These are phyloP conservation scores for Nakazawaea anatomiae DNA, from an alignment of 805 yeast species.

Conservation along the genomic window DNA sequence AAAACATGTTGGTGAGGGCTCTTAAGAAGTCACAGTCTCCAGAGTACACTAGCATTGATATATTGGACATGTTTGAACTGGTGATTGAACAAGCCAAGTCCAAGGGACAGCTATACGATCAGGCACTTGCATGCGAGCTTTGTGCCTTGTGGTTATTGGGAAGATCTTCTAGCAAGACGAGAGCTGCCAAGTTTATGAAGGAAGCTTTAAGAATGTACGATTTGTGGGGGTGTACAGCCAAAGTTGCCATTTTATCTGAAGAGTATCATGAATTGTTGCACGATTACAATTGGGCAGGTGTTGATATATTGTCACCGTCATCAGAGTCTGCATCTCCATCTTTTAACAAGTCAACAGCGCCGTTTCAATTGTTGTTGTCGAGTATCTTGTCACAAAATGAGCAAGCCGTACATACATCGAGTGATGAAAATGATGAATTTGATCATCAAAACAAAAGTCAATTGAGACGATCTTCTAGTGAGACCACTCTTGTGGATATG, in stretches of 20 bases:
- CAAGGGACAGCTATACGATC: slow-evolving; percentile 28
- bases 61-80: slow-evolving; percentile 38
- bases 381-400: slow-evolving; percentile 16
- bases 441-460: too few relatives aligned
- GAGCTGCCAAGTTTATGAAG: slow-evolving; percentile 30
- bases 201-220: slow-evolving; percentile 31
- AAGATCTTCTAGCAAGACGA: slow-evolving; percentile 19
- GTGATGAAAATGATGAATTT: slow-evolving; percentile 12
- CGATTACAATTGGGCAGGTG: slow-evolving; percentile 28
- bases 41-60: slow-evolving; percentile 26
- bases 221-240: slow-evolving; percentile 21
- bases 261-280: slow-evolving; percentile 24
- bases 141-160: slow-evolving; percentile 35
- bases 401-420: slow-evolving; percentile 2
- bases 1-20: slow-evolving; percentile 29
- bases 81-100: slow-evolving; percentile 34
- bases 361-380: slow-evolving; percentile 22
- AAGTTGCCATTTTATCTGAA: slow-evolving; percentile 20
- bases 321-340: background rate
- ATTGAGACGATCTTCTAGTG: slow-evolving; percentile 30
- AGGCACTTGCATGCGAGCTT: slow-evolving; percentile 32
- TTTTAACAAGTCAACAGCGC: slow-evolving; percentile 13
- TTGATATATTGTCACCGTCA: slow-evolving; percentile 10
- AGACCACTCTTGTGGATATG: slow-evolving; percentile 29
- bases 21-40: slow-evolving; percentile 15